Base-by-base conservation (phyloP, 2,329 filamentous ascomycete genomes). In the Aphanoascus verrucosus region DNA sequence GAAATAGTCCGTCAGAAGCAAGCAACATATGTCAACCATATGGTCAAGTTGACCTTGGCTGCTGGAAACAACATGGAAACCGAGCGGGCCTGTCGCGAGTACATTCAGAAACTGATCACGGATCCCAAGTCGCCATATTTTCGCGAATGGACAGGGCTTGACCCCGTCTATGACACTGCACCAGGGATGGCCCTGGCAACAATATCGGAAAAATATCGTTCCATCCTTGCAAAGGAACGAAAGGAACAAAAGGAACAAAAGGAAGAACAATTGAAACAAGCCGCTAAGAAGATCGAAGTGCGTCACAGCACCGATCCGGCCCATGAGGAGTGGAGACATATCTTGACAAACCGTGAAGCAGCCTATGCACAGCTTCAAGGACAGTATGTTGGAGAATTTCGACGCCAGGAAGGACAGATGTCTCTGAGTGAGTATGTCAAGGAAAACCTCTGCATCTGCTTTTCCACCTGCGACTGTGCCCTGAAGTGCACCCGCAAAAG, bases 191-290 rank as follows among this genome's bases (percentile, higher is more conserved):
- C 64, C n/a, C 57, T 70, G 15, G 58, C 60, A 3, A 44, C 61
- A 4, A 56, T 68, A n/a, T 67, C 66, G 0, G 67, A 71, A 58
- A 69, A 65, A 37, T 72, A 69, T 53, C 61, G 67, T 32, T 52
- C 61, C 0, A 55, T 67, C n/a, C 34, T 56, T 1, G 62, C 63
- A 20, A 37, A 53, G 48, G 23, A 52, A 48, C 31, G 54, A 34
- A 52, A 47, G n/a, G 17, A 55, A 35, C 32, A 54, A 20, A 37
- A 53, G 48, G 23, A 52, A 48, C 31, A 55, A 34, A 52, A 47
- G n/a, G 17, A 55, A 35, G 38, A 54, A 20, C 20, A 50, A 14
- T 20, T 14, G 20, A 31, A 46, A 35, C 14, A 34, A 14, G 32
- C 0, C 55, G 59, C 38, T 35, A 48, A 23, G 54, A 12, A 61